Base-by-base conservation (phyloP, 331 rosid genomes). In the Stylosanthes scabra region DNA sequence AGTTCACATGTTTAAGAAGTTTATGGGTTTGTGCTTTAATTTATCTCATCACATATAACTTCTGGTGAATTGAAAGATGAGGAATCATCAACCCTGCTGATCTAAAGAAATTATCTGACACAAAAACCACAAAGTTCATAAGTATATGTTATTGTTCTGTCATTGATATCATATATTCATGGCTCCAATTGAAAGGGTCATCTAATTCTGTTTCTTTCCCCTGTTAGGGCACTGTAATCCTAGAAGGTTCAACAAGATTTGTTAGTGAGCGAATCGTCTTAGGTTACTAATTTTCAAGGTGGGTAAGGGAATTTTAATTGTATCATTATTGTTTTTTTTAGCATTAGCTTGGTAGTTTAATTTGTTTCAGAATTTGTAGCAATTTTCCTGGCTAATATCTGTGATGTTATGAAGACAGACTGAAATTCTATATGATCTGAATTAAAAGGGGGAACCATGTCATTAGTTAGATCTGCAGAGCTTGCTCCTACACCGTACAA, bases 391-490 rank as follows among this genome's bases (percentile, higher is more conserved):
- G 67, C 82, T 74, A 67, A 84, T 59, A 14, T 42, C 49, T 49
- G 68, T 74, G 51, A 64, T 71, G 68, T 59, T 76, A 71, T 58
- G 58, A 74, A n/a, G 60, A 11, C 89, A 85, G 86, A 63, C 31
- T 70, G 57, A 74, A 74, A 13, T 54, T 82, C 68, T 84, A 20
- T 59, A 61, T 47, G 79, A 70, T 71, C 60, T 70, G 78, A 68
- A 57, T 45, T 52, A 68, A 70, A 70, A 59, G 58, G 47, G 20
- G 20, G 58, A 82, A 79, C 64, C 60, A 89, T 91, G 97, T 91
- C 96, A 1, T 75, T 89, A 80, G 89, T 89, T 62, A 79, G 89
- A 74, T 77, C 97, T 14, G 78, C 83, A n/a, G 89, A 90, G 83
- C 67, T 84, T 47, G 81, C 93, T 44, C 72, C 88, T 27, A 29